Evolutionary conservation across 2,329 filamentous ascomycete genomes (phyloP).

Genomic region (Alternaria panax): DNA sequence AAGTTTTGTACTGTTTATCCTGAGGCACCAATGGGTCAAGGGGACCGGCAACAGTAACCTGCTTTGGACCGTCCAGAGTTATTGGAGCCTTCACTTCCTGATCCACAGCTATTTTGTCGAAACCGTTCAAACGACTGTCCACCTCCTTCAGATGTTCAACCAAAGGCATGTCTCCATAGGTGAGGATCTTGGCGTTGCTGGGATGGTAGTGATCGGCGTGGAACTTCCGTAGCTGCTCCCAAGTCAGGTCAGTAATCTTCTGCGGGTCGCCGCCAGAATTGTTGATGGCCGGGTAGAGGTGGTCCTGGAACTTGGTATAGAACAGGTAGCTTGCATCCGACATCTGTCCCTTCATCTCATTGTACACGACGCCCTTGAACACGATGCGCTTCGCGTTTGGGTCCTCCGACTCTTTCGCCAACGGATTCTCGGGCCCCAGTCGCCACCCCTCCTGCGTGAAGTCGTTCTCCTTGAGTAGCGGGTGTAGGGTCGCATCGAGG

Average conservation of each 20-base stretch:
- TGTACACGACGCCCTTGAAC: slow-evolving; percentile 98
- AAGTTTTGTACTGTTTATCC: slow-evolving; percentile 92
- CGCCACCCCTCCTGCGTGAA: slow-evolving; percentile 98
- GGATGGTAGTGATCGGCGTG: slow-evolving; percentile 95
- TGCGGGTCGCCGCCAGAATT: slow-evolving; percentile 97
- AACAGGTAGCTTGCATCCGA: slow-evolving; percentile 96
- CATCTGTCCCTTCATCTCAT: slow-evolving; percentile 99
- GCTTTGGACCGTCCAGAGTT: slow-evolving; percentile 71
- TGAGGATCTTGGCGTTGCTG: slow-evolving; percentile 94
- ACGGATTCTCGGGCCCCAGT: slow-evolving; percentile 87
- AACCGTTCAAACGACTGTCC: slow-evolving; percentile 74
- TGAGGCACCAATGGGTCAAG: slow-evolving; percentile 85
- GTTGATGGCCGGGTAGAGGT: slow-evolving; percentile 91
- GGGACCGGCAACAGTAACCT: slow-evolving; percentile 78
- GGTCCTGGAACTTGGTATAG: slow-evolving; percentile 93
- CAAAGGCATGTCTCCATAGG: slow-evolving; percentile 92
- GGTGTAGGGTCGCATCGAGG: slow-evolving; percentile 90
- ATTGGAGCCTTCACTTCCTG: slow-evolving; percentile 79
- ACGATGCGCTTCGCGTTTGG: slow-evolving; percentile 73
- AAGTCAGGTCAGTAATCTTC: slow-evolving; percentile 94
- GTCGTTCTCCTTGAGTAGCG: slow-evolving; percentile 86
- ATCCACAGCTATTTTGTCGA: slow-evolving; percentile 74
- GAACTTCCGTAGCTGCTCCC: slow-evolving; percentile 86
- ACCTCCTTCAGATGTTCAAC: slow-evolving; percentile 81
- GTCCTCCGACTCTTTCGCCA: slow-evolving; percentile 54